Base-by-base conservation (phyloP, 2,329 filamentous ascomycete species). In the Cordyceps sp. region DNA sequence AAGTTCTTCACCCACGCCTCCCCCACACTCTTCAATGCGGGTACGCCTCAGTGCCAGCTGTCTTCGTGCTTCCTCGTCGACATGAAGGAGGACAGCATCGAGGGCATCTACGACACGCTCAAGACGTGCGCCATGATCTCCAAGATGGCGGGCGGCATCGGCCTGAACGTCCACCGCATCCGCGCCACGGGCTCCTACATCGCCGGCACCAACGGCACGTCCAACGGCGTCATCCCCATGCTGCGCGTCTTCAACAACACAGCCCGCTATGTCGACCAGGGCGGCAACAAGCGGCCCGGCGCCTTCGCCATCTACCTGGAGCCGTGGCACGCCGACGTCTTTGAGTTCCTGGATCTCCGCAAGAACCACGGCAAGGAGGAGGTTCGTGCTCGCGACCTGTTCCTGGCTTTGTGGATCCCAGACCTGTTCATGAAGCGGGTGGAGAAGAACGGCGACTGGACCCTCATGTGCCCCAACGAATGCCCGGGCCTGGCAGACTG, bases 331-430 rank as follows among this genome's bases (percentile, higher is more conserved):
- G 80, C 86, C 3, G 90, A 98, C 57, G 79, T 98, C 38, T 94
- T 96, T 43, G 79, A 93, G 58, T 98, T 93, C 64, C 74, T 98
- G 43, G 92, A 98, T 50, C 73, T 98, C 33, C 80, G 90, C 50
- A 98, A 98, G 78, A 98, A 98, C 61, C 90, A 98, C 58, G 90
- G 90, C 45, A 98, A 98, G 64, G 90, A 98, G 55, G 90, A 98
- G 62, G 73, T 93, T 43, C 85, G 90, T 48, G 90, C 90, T 41
- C 86, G 90, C 52, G 90, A 98, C 56, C 70, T 98, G 32, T 98
- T 98, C 74, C 84, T 93, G 40, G 90, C 88, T 37, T 71, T 98
- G 31, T 98, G 90, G 90, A 94, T 94, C 36, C 86, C 90, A 13
- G 90, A 98, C 65, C 72, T 98, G 29, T 98, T 98, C 74, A 98